Conservation (phyloP, 2,329 filamentous ascomycete species). For the Clonostachys byssicola region DNA sequence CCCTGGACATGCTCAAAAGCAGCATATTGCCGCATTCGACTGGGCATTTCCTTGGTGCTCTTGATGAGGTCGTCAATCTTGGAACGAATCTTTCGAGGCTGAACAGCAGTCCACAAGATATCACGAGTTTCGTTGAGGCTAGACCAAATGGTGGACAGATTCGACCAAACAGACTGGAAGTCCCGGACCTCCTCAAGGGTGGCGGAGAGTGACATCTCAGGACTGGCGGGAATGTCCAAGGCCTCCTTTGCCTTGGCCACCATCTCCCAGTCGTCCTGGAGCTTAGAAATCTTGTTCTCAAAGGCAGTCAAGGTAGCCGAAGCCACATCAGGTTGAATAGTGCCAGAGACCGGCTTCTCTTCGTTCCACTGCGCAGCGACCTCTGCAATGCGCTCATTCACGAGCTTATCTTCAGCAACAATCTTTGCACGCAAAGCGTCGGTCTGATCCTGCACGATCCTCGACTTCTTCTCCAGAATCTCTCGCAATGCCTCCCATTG, state of each 20-base stretch:
- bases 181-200: slow-evolving; percentile 96
- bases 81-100: slow-evolving; percentile 86
- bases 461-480: slow-evolving; percentile 84
- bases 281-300: slow-evolving; percentile 76
- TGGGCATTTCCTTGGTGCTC: slow-evolving; percentile 99
- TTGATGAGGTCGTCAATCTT: slow-evolving; percentile 90
- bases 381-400: slow-evolving; percentile 82
- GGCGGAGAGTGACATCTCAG: slow-evolving; percentile 76
- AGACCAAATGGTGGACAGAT: slow-evolving; percentile 92
- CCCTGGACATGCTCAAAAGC: slow-evolving; percentile 99
- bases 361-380: slow-evolving; percentile 88
- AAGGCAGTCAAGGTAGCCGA: slow-evolving; percentile 79
- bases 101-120: slow-evolving; percentile 89
- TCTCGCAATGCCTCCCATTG: slow-evolving; percentile 95
- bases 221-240: slow-evolving; percentile 77
- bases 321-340: slow-evolving; percentile 84
- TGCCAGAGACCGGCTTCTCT: slow-evolving; percentile 94
- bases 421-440: slow-evolving; percentile 96
- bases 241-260: slow-evolving; percentile 96
- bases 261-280: slow-evolving; percentile 88
- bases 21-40: slow-evolving; percentile 97
- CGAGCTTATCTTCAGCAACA: slow-evolving; percentile 84
- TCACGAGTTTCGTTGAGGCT: slow-evolving; percentile 92
- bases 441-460: slow-evolving; percentile 93
- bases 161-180: slow-evolving; percentile 98